Base-by-base conservation (phyloP, 2,329 filamentous ascomycete genomes). In the Fusarium chuoi region DNA sequence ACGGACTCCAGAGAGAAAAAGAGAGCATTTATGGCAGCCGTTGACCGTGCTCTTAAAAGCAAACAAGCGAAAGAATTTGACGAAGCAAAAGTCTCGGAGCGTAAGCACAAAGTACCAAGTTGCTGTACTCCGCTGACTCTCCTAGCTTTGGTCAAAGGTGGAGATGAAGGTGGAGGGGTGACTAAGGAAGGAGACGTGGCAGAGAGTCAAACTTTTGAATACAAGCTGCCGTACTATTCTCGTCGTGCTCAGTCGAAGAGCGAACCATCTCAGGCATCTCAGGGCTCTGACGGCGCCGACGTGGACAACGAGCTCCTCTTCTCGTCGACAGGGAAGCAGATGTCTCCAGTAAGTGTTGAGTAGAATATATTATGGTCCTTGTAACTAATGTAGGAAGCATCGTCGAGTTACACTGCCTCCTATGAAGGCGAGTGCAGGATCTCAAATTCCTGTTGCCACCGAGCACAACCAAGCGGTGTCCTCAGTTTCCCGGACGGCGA, bases 221-320 rank as follows among this genome's bases (percentile, higher is more conserved):
- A 80, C 51, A 82, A 81, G 52, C 71, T 76, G 24, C 82, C 82
- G 17, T 78, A 78, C 35, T 86, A 87, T 66, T 85, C 83, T 52
- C 82, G 85, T n/a, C 82, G 85, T 42, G 79, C 84, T 28, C 83
- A 87, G 67, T 87, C 85, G 52, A 87, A 84, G 75, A 87, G 86
- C 69, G 85, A 87, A 74, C 84, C 85, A 38, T 78, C 75, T 5
- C 77, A 80, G 20, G 59, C 57, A 17, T 77, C 75, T 4, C 70
- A 78, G 46, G 72, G 73, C 13, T 64, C 75, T 12, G 79, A 80
- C n/a, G 67, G 41, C 24, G 45, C 55, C 33, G 69, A 65, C 14
- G 39, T 52, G 24, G 70, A 73, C 15, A 39, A 56, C n/a, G n/a
- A 33, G 17, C 52, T 26, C 28, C 48, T 67, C 18, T 42, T 35